These are phyloP conservation scores for Elasticomyces elasticus DNA, from an alignment of 495 filamentous ascomycete species.

Conservation along the genomic window DNA sequence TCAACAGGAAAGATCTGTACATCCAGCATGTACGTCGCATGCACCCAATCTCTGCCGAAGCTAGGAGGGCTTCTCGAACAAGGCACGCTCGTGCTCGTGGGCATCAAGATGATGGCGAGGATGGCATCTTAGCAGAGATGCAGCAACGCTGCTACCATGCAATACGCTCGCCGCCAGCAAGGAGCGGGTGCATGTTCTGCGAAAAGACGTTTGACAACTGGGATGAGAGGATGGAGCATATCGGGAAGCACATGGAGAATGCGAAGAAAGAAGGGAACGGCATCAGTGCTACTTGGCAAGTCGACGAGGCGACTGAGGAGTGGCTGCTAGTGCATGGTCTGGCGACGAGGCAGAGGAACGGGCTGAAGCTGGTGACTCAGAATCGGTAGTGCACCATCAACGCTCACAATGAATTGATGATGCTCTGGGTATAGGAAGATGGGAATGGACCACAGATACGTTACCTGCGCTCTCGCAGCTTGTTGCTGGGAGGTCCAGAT, in stretches of 20 bases:
- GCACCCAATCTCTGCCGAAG: slow-evolving; percentile 41
- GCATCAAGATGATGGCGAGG: slow-evolving; percentile 35
- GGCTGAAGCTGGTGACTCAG: background rate
- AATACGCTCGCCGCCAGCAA: slow-evolving; percentile 51
- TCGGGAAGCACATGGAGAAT: slow-evolving; percentile 69
- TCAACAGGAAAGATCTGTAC: slow-evolving; percentile 90
- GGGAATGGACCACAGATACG: background rate
- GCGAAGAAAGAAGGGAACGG: slow-evolving; percentile 25
- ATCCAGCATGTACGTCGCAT: slow-evolving; percentile 90
- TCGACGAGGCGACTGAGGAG: slow-evolving; percentile 40
- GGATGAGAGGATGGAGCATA: slow-evolving; percentile 85
- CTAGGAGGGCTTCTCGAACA: slow-evolving; percentile 33
- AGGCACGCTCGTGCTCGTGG: slow-evolving; percentile 28
- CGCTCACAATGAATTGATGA: too few species aligned
- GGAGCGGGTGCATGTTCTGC: slow-evolving; percentile 64
- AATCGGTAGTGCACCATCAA: too few species aligned
- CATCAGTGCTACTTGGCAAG: slow-evolving; percentile 30
- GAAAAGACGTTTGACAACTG: slow-evolving; percentile 53
- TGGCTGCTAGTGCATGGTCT: slow-evolving; percentile 47
- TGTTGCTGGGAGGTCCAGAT: background rate
- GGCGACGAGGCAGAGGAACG: slow-evolving; percentile 12
- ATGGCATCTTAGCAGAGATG: slow-evolving; percentile 35
- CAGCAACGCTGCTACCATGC: slow-evolving; percentile 49
- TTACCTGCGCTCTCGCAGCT: background rate
- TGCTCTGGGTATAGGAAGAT: background rate